These are phyloP conservation scores for Starmerella vitae DNA, from an alignment of 805 yeast species.

Conservation along the genomic window DNA sequence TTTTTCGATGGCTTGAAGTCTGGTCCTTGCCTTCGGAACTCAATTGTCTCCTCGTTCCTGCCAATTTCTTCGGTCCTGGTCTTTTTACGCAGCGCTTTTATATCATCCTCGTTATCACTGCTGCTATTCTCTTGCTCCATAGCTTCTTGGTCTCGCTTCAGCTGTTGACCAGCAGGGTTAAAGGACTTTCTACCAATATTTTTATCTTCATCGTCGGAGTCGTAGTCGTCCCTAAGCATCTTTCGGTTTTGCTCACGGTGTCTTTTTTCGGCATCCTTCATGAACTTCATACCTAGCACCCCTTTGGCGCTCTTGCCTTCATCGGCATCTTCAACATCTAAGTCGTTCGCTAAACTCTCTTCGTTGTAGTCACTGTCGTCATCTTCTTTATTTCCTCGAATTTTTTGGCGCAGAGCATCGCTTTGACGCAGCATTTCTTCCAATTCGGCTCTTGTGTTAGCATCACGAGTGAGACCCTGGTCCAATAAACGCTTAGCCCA, in stretches of 20 bases:
- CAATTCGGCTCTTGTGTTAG: slow-evolving; percentile 69
- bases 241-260: slow-evolving; percentile 45
- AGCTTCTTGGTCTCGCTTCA: slow-evolving; percentile 19
- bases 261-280: slow-evolving; percentile 76
- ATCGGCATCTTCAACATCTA: slow-evolving; percentile 26
- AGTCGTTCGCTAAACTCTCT: slow-evolving; percentile 20
- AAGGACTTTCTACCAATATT: slow-evolving; percentile 38
- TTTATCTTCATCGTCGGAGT: slow-evolving; percentile 24
- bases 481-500: slow-evolving; percentile 89
- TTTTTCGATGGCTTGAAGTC: neutral
- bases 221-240: slow-evolving; percentile 27
- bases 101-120: slow-evolving; percentile 11
- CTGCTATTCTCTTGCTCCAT: slow-evolving; percentile 23
- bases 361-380: slow-evolving; percentile 28
- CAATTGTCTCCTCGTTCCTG: slow-evolving; percentile 9
- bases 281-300: slow-evolving; percentile 84
- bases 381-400: slow-evolving; percentile 48
- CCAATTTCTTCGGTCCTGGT: neutral
- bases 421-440: slow-evolving; percentile 91
- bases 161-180: slow-evolving; percentile 17
- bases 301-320: slow-evolving; percentile 51
- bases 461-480: slow-evolving; percentile 82
- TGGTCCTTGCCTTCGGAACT: neutral
- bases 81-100: neutral
- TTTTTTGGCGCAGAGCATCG: slow-evolving; percentile 57